Evolutionary conservation across 2,329 filamentous ascomycete genomes (phyloP).

Genomic region (Hirsutella rhossiliensis): DNA sequence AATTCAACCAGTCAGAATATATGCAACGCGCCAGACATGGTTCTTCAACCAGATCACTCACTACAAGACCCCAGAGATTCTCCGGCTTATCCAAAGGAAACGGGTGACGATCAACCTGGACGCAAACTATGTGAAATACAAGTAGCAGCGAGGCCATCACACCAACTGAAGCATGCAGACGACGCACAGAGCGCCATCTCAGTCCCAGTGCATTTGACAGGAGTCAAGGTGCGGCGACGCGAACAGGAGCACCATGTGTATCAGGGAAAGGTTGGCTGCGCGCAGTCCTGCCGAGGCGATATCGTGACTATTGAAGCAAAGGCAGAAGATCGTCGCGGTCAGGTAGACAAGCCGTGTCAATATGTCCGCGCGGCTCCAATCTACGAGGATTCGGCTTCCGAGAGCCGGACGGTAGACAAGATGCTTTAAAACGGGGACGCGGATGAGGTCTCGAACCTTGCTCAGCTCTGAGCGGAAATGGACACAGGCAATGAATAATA

Average conservation of each 20-base stretch:
- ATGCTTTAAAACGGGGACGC: too few relatives aligned
- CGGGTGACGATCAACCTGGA: background rate
- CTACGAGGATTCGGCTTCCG: too few relatives aligned
- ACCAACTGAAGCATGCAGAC: background rate
- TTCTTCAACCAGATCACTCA: background rate
- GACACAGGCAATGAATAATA: too few relatives aligned
- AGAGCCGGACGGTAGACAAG: too few relatives aligned
- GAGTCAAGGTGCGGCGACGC: background rate
- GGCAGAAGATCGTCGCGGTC: too few relatives aligned
- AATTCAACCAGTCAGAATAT: background rate
- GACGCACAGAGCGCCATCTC: background rate
- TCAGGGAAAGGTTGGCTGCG: background rate
- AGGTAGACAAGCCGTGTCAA: too few relatives aligned
- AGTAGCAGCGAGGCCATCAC: background rate
- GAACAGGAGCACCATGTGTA: background rate
- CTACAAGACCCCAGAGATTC: background rate
- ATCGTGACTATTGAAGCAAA: background rate
- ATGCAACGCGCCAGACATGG: background rate
- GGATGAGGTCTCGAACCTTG: too few relatives aligned
- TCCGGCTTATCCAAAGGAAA: background rate
- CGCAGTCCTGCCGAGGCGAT: background rate
- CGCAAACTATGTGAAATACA: background rate
- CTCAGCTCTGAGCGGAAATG: too few relatives aligned
- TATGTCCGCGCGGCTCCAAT: too few relatives aligned
- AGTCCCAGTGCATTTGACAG: background rate